phyloP scores from a whole-genome alignment of 2,329 filamentous ascomycete genomes.

The Karstenula rhodostoma region DNA sequence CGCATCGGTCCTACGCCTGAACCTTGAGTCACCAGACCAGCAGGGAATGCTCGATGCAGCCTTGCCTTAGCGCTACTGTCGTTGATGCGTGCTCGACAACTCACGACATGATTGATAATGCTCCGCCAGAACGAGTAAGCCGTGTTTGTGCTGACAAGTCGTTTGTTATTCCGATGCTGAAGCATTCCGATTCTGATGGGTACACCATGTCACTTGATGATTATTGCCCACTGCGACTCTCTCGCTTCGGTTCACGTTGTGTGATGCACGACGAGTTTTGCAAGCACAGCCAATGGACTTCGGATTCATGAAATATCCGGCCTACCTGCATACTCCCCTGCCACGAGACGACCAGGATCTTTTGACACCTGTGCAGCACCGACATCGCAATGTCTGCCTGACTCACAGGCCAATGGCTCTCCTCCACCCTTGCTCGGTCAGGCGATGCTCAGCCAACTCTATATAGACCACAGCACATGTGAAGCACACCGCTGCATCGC shows the following conservation, averaged over 20 bases:
- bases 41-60: neutral
- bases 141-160: neutral
- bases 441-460: conserved; percentile 14
- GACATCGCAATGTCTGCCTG: neutral
- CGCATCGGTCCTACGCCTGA: neutral
- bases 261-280: neutral
- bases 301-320: conserved; percentile 9
- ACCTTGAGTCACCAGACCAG: conserved; percentile 2
- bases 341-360: neutral
- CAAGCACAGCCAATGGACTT: conserved; percentile 3
- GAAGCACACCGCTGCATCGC: neutral
- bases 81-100: neutral
- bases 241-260: neutral
- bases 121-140: neutral
- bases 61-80: neutral
- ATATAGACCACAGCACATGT: conserved; percentile 4
- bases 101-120: conserved; percentile 2
- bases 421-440: conserved; percentile 14
- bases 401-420: conserved; percentile 13
- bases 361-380: conserved; percentile 3
- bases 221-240: neutral
- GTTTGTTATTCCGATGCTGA: neutral
- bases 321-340: conserved; percentile 8
- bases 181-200: neutral
- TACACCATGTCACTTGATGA: neutral